Conservation (phyloP, 164 flowering plant genomes). For the Piper betle region DNA sequence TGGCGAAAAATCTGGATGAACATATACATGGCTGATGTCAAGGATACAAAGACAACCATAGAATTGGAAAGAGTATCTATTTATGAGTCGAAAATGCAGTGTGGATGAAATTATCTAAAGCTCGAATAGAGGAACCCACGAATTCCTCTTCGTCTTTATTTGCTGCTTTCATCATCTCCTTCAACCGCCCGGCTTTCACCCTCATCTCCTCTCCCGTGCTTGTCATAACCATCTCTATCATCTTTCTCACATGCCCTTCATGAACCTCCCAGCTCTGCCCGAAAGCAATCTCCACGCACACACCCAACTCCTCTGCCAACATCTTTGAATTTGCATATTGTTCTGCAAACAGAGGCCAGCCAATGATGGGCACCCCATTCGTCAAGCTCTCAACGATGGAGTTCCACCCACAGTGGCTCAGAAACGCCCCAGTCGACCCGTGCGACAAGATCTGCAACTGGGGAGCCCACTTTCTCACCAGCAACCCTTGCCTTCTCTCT, state of each 20-base stretch:
- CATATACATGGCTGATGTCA: too few species aligned
- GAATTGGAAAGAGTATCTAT: too few species aligned
- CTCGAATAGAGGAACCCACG: slow-evolving; percentile 2
- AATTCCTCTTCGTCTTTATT: background rate
- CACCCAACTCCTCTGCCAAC: slow-evolving; percentile 13
- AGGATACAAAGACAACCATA: too few species aligned
- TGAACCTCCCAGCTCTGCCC: slow-evolving; percentile 3
- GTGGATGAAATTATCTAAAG: slow-evolving; percentile 5
- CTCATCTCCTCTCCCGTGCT: slow-evolving; percentile 7
- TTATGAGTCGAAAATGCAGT: background rate
- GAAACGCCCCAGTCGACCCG: slow-evolving; percentile 7
- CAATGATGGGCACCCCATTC: slow-evolving; percentile 13
- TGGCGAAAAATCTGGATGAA: too few species aligned
- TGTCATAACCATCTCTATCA: slow-evolving; percentile 5
- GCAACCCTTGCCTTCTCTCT: slow-evolving; percentile 11
- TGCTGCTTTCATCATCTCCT: slow-evolving; percentile 1
- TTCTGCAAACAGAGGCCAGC: slow-evolving; percentile 13
- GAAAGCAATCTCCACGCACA: slow-evolving; percentile 11
- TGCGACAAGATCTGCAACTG: slow-evolving; percentile 10
- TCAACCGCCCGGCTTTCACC: background rate
- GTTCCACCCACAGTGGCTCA: slow-evolving; percentile 16
- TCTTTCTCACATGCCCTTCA: background rate
- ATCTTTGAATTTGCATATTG: slow-evolving; percentile 9
- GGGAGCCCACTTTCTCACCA: slow-evolving; percentile 20
- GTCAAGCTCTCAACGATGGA: slow-evolving; percentile 12